Evolutionary conservation across 1,139 yeast species (phyloP), one percentile per base, ranked within the genome.

Genomic region (Blastobotrys illinoisensis): DNA sequence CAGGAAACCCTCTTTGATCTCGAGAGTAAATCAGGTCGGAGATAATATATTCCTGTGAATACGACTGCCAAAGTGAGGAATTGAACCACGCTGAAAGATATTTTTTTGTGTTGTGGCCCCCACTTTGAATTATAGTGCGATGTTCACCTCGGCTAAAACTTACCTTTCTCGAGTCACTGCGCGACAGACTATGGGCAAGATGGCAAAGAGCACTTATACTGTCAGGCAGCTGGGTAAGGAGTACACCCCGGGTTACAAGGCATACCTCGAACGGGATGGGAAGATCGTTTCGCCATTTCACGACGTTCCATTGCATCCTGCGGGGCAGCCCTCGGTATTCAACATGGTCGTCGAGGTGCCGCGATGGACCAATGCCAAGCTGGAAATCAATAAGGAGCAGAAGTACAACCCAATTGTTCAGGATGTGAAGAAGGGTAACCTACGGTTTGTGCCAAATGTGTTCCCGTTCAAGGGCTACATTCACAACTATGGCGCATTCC

Each of bases 401-500:
- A 73, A 77, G 43, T 82, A 89, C 54, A 88, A 88, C 74, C 96
- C 97, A 59, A 88, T 89, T 59, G 79, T 83, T 54, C 97, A 89
- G 74, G 96, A 89, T 71, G 79, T 84, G 62, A 89, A 88, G 76
- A 86, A 88, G 72, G 95, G 91, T 54, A 78, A 85, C 68, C 83
- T 87, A 58, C 79, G 97, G 71, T 89, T 83, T 63, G 95, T 89
- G 47, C 79, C 88, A 73, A 89, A 89, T 76, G 80, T 89, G 66
- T 89, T 88, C 81, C 97, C 97, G 45, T 86, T 82, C 73, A 89
- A 87, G 67, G 97, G 97, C 58, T 88, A 88, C 74, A 86, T 88
- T 62, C 96, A 87, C 75, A 89, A 88, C 77, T 89, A 89, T 68
- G 97, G 97, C 66, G 96, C 96, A 28, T 82, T 89, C 76, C 96